These are phyloP conservation scores for Albugo laibachii DNA, from an alignment of 352 stramenopile species.

Conservation along the genomic window DNA sequence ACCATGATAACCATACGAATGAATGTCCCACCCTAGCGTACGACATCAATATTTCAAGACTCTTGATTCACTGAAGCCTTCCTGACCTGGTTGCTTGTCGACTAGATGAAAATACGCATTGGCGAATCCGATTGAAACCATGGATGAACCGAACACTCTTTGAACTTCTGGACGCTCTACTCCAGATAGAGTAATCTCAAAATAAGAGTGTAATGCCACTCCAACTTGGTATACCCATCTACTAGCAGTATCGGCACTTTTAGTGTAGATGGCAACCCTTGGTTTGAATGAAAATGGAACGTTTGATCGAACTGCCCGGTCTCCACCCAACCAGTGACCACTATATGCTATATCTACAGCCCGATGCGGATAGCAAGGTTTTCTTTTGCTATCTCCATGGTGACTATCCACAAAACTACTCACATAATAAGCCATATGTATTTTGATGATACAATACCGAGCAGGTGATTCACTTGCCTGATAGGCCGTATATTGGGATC, in stretches of 20 bases:
- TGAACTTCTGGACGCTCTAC: conserved; percentile 4
- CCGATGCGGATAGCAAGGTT: background rate
- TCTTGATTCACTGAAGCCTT: background rate
- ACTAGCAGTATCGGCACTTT: background rate
- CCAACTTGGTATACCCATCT: conserved; percentile 14
- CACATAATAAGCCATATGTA: too few relatives aligned
- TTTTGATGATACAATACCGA: too few relatives aligned
- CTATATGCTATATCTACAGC: conserved; percentile 29
- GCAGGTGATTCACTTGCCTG: too few relatives aligned
- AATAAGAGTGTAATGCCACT: conserved; percentile 40
- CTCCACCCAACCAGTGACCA: conserved; percentile 24
- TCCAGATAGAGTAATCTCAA: conserved; percentile 37
- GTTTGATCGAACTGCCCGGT: conserved; percentile 50
- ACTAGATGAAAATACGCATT: conserved; percentile 29
- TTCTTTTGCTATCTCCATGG: too few relatives aligned
- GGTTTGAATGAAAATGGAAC: conserved; percentile 32
- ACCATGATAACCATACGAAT: conserved; percentile 58
- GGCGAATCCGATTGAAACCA: conserved; percentile 46
- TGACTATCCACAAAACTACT: too few relatives aligned
- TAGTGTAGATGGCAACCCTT: conserved; percentile 6
- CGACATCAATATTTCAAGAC: background rate
- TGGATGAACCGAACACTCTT: conserved; percentile 11
- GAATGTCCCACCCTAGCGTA: conserved; percentile 25
- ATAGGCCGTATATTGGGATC: too few relatives aligned
- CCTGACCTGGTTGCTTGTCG: conserved; percentile 23